These are phyloP conservation scores for Blastobotrys illinoisensis DNA, from an alignment of 1,139 yeast genomes.

Conservation along the genomic window DNA sequence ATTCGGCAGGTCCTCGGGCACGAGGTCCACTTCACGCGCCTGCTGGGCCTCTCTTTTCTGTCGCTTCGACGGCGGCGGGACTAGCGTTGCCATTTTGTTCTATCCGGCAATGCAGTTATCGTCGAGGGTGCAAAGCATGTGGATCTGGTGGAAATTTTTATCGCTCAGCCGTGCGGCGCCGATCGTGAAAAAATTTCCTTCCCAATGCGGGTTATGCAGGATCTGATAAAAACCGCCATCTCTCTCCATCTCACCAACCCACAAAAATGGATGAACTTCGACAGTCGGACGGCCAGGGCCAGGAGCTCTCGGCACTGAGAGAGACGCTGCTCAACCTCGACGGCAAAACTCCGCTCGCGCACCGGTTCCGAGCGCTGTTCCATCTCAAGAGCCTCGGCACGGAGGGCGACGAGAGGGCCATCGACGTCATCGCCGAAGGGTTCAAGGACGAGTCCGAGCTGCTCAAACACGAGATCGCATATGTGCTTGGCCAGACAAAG, in stretches of 20 bases:
- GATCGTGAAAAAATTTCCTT: not conserved
- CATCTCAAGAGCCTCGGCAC: slow-evolving; percentile 80
- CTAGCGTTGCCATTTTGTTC: slow-evolving; percentile 71
- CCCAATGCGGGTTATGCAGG: not conserved
- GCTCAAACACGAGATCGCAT: slow-evolving; percentile 95
- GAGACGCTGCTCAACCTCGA: slow-evolving; percentile 28
- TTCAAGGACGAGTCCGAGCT: slow-evolving; percentile 84
- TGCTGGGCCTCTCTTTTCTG: slow-evolving; percentile 81
- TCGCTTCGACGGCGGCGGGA: slow-evolving; percentile 92
- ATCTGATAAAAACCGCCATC: not conserved
- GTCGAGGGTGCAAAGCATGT: no score
- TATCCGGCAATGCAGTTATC: no score
- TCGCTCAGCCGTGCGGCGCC: not conserved
- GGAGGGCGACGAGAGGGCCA: slow-evolving; percentile 59
- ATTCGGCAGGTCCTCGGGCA: slow-evolving; percentile 79
- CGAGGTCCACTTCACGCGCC: slow-evolving; percentile 65
- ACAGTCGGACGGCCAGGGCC: slow-evolving; percentile 32
- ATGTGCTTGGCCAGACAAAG: slow-evolving; percentile 94
- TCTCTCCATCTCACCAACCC: not conserved
- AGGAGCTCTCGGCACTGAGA: slow-evolving; percentile 24
- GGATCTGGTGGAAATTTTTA: not conserved
- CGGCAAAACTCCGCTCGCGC: slow-evolving; percentile 71
- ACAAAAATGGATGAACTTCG: slow-evolving; percentile 34
- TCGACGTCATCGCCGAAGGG: slow-evolving; percentile 74
- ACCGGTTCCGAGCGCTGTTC: slow-evolving; percentile 88